Percentiles rank a stretch among this genome's conserved stretches.
Evolutionary conservation across 202 grass and related monocot species (phyloP).

Genomic region (Hordeum pubiflorum): DNA sequence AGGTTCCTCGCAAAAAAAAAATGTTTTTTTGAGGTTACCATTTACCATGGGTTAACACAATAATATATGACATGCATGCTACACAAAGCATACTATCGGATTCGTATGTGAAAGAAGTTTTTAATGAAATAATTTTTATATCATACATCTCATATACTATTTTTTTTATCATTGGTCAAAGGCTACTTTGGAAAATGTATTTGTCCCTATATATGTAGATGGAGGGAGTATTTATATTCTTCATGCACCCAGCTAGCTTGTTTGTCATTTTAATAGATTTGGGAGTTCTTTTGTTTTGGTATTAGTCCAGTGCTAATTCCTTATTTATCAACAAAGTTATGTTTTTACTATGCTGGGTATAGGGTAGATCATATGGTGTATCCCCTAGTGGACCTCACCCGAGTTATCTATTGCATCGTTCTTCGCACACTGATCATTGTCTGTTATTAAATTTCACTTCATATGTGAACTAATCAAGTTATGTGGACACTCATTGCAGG

Average conservation of each 20-base stretch:
- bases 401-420: not conserved
- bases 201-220: too few species aligned
- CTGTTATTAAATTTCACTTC: not conserved
- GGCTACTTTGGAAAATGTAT: too few species aligned
- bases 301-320: not conserved
- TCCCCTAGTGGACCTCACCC: not conserved
- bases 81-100: too few species aligned
- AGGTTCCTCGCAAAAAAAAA: too few species aligned
- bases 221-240: too few species aligned
- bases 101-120: too few species aligned
- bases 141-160: too few species aligned
- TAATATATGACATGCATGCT: too few species aligned
- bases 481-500: constrained; percentile 18
- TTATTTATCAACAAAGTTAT: not conserved
- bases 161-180: too few species aligned
- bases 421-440: not conserved
- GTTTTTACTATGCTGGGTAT: not conserved
- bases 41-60: too few species aligned
- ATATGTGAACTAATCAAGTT: not conserved
- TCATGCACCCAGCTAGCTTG: not conserved
- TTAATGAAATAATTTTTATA: too few species aligned
- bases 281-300: not conserved
- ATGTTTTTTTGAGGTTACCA: too few species aligned
- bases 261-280: not conserved
- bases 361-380: not conserved